phyloP scores from a whole-genome alignment of 129 eudicot species.

The Rutidosis leptorrhynchoides region DNA sequence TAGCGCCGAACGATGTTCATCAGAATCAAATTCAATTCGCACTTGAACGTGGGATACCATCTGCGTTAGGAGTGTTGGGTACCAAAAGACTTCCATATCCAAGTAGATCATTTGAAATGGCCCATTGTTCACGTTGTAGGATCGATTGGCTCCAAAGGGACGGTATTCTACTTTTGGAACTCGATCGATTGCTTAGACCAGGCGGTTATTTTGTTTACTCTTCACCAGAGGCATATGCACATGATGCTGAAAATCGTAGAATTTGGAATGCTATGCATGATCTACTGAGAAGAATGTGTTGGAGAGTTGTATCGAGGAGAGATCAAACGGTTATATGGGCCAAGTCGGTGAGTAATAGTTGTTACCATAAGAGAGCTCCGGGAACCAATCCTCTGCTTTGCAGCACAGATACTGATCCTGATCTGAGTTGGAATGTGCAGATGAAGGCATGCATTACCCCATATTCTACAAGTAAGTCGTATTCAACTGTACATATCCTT shows the following conservation, averaged over 20 bases:
- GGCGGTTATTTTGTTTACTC: conserved; percentile 92
- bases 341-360: conserved; percentile 70
- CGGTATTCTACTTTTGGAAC: conserved; percentile 70
- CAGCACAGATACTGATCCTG: conserved; percentile 65
- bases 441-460: conserved; percentile 86
- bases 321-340: conserved; percentile 95
- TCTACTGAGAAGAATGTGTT: conserved; percentile 78
- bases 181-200: conserved; percentile 84
- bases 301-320: conserved; percentile 84
- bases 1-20: conserved; percentile 87
- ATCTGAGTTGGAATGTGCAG: conserved; percentile 69
- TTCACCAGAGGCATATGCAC: conserved; percentile 94
- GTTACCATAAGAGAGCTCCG: conserved; percentile 56
- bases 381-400: conserved; percentile 70
- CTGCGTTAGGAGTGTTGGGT: conserved; percentile 79
- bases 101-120: conserved; percentile 81
- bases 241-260: conserved; percentile 71
- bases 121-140: conserved; percentile 87
- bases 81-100: conserved; percentile 86
- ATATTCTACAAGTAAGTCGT: conserved; percentile 66
- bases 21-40: conserved; percentile 93
- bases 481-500: neutral
- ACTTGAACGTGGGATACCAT: conserved; percentile 78
- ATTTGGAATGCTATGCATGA: conserved; percentile 82
- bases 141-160: conserved; percentile 95